phyloP scores from a whole-genome alignment of 331 rosid genomes.

The Pyrus hybrid region DNA sequence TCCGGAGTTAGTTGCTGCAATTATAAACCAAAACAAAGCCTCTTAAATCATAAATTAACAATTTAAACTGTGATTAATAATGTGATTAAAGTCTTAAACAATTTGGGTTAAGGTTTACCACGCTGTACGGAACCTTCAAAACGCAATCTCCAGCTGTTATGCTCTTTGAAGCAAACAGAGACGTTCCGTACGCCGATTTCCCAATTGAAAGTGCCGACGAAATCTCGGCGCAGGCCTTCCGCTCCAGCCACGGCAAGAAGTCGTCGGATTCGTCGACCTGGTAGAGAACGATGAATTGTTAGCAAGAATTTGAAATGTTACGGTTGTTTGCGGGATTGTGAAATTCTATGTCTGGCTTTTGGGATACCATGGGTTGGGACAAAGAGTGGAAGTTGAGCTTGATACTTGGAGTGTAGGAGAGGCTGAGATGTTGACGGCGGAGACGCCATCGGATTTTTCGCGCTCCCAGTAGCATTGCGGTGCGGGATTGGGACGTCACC shows the following conservation, averaged over 20 bases:
- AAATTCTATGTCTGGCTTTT: background rate
- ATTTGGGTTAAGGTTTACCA: too few relatives aligned
- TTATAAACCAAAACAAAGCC: background rate
- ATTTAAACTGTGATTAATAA: background rate
- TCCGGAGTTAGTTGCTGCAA: constrained; percentile 67
- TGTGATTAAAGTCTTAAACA: too few relatives aligned
- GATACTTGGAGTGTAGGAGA: constrained; percentile 4
- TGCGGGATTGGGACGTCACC: background rate
- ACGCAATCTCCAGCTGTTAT: too few relatives aligned
- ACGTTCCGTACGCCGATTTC: too few relatives aligned
- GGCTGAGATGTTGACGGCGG: constrained; percentile 11
- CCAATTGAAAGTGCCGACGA: too few relatives aligned
- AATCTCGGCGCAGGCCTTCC: too few relatives aligned
- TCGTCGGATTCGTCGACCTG: constrained; percentile 18
- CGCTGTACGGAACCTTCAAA: too few relatives aligned
- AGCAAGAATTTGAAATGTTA: background rate
- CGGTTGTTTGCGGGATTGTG: background rate
- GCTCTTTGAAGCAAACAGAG: too few relatives aligned
- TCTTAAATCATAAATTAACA: background rate
- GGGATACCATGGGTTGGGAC: constrained; percentile 24
- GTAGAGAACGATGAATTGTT: background rate
- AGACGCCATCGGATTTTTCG: constrained; percentile 17
- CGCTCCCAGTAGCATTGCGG: constrained; percentile 33
- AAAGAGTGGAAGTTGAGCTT: constrained; percentile 23
- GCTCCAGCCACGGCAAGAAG: constrained; percentile 68